These are phyloP conservation scores for Lenwebbia sp. DNA, from an alignment of 345 rosid genomes.

Conservation along the genomic window DNA sequence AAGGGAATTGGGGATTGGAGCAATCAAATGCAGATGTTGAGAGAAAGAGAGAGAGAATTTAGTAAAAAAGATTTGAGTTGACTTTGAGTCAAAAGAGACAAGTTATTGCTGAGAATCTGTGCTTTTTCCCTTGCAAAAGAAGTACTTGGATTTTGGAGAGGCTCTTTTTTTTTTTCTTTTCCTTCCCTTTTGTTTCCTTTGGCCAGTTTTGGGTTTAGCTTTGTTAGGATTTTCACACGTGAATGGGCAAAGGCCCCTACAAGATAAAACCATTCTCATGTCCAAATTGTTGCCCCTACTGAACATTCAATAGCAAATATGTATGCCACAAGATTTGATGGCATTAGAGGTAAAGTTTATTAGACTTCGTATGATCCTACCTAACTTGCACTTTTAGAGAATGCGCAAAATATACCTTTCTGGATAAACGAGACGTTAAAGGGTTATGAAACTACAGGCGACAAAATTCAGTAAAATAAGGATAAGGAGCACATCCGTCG, in stretches of 20 bases:
- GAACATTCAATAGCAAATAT: not conserved
- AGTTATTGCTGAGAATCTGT: not conserved
- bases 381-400: not conserved
- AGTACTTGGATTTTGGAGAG: not conserved
- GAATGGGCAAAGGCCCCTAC: not conserved
- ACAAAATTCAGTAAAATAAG: not conserved
- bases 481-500: not conserved
- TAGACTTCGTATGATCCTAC: not conserved
- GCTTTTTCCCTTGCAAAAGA: not conserved
- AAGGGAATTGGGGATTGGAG: slow-evolving; percentile 1
- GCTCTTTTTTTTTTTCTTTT: not conserved
- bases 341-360: no score
- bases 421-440: not conserved
- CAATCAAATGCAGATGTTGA: not conserved
- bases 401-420: not conserved
- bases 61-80: not conserved
- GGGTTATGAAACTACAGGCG: not conserved
- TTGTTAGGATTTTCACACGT: not conserved
- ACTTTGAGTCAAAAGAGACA: slow-evolving; percentile 1
- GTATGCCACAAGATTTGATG: not conserved
- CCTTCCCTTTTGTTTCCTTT: not conserved
- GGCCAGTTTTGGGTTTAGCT: not conserved
- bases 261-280: not conserved
- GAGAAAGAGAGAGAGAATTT: not conserved
- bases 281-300: not conserved